A percentile compares a stretch with the other conserved stretches of the same genome.
phyloP scores from a whole-genome alignment of 2,329 filamentous ascomycete species.

The Scedosporium apiospermum region DNA sequence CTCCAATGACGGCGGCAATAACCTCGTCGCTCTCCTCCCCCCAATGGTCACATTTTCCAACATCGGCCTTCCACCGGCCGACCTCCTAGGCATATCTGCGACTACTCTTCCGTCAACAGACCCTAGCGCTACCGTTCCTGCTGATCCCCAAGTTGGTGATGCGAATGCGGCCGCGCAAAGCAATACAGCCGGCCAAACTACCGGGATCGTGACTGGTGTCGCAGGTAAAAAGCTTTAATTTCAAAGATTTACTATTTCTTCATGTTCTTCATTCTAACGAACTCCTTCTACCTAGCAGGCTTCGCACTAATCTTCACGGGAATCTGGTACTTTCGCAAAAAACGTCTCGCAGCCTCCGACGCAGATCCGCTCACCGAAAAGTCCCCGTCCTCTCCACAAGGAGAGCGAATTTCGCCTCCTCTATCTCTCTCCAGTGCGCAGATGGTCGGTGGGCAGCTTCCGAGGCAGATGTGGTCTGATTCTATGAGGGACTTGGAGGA shows the following conservation, averaged over 20 bases:
- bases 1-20: background rate
- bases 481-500: background rate
- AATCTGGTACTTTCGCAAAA: background rate
- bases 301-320: background rate
- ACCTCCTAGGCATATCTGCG: background rate
- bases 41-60: background rate
- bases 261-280: background rate
- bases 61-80: background rate
- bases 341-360: background rate
- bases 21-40: background rate
- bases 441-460: background rate
- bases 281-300: background rate
- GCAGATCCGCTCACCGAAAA: background rate
- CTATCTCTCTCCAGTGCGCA: background rate
- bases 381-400: background rate
- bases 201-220: background rate
- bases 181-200: background rate
- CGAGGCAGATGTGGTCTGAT: background rate
- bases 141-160: background rate
- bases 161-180: background rate
- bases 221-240: background rate
- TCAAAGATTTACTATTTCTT: background rate
- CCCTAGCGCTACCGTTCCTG: no score
- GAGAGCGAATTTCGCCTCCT: background rate
- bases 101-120: background rate